Base-by-base conservation (phyloP, 352 stramenopile species). In the Thalassiosira sp. region DNA sequence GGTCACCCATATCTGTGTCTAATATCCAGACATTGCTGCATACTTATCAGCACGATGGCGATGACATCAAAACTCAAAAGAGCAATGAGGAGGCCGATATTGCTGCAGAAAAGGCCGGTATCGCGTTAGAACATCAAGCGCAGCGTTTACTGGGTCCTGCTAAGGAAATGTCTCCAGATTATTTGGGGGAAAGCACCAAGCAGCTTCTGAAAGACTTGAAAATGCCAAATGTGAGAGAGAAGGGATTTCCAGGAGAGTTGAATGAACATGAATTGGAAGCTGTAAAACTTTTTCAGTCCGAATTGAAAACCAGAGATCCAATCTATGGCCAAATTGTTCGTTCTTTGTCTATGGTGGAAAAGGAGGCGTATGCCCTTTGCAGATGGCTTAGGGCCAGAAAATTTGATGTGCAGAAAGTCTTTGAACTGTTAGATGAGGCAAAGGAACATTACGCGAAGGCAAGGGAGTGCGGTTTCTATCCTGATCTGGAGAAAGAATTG, bases 381-480 rank as follows among this genome's bases (percentile, higher is more conserved):
- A 53, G 79, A 60, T 86, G 80, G 57, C 62, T 86, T 35, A 58
- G 79, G 8, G 73, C 79, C 1, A 51, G 79, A 3, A 66, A 81
- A 60, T 86, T 83, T 66, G 74, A 86, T 68, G 72, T 82, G 1
- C 54, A 77, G 18, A 69, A 65, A 15, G 69, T 81, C 7, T 79
- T 86, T 61, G 74, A 68, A 33, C 43, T 86, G 25, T 57, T 86
- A 31, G 62, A 79, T 42, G 54, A 80, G n/a, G 65, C 64, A 2
- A 76, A 79, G 45, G 42, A 76, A 40, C 20, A 67, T 20, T 90
- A 75, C 62, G 35, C 66, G 24, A 37, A 74, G 8, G 85, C 81
- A 11, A 79, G 71, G 67, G 61, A 68, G 10, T 15, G 74, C 18
- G 49, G 87, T 60, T 90, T 89, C 64, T 86, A 85, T 69, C 74